A percentile compares a stretch with the other conserved stretches of the same genome.
Evolutionary conservation across 2,329 filamentous ascomycete species (phyloP).

Genomic region (Aspergillus sp.): DNA sequence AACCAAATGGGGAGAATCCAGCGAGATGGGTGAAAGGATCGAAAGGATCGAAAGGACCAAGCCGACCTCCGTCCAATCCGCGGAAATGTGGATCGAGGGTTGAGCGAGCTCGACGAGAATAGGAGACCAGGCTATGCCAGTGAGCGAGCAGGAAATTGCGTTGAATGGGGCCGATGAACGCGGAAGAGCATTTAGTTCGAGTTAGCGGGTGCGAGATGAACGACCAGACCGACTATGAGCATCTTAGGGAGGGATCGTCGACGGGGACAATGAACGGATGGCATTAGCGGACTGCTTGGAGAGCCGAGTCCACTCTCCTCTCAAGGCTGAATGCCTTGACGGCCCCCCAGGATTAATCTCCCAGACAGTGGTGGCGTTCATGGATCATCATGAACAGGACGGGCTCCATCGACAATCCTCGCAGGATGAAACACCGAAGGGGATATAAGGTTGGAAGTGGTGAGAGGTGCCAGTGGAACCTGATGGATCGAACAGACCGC

Average conservation of each 20-base stretch:
- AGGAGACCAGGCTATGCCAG: slow-evolving; percentile 2
- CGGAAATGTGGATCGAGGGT: not conserved
- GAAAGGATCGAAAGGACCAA: too few relatives aligned
- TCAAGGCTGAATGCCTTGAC: not conserved
- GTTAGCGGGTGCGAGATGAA: slow-evolving; percentile 7
- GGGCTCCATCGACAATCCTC: slow-evolving; percentile 5
- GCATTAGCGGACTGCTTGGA: not conserved
- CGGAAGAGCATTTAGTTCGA: slow-evolving; percentile 1
- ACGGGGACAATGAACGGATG: slow-evolving; percentile 4
- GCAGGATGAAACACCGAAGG: slow-evolving; percentile 12
- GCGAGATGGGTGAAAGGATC: too few relatives aligned
- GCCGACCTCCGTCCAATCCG: not conserved
- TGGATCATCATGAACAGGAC: not conserved
- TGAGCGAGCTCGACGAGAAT: not conserved
- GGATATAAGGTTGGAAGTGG: not conserved
- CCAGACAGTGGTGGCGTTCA: not conserved
- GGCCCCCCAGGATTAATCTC: not conserved
- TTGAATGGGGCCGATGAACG: slow-evolving; percentile 5
- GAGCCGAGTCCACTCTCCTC: not conserved
- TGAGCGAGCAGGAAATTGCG: slow-evolving; percentile 4
- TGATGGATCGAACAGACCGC: too few relatives aligned
- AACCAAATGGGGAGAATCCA: not conserved
- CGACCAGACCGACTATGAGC: slow-evolving; percentile 2
- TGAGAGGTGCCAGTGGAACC: not conserved
- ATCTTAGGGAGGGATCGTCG: slow-evolving; percentile 7